Evolutionary conservation across 108 stramenopile genomes (phyloP).

Genomic region (Cylindrotheca closterium): DNA sequence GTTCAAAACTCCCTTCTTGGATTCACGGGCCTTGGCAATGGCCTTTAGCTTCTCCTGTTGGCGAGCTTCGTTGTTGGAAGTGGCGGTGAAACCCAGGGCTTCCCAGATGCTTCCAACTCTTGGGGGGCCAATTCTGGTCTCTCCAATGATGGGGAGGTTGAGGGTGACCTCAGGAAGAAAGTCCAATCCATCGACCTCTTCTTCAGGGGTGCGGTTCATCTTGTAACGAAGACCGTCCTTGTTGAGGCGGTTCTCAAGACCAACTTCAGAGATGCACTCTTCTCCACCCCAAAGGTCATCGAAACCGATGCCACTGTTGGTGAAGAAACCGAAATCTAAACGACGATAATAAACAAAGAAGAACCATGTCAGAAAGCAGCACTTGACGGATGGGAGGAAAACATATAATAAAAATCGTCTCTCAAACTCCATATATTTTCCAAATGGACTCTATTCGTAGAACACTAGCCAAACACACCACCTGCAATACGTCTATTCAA

Average conservation of each 20-base stretch:
- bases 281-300: conserved; percentile 75
- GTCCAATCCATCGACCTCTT: conserved; percentile 66
- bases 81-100: conserved; percentile 88
- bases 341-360: background rate
- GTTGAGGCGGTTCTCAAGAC: conserved; percentile 72
- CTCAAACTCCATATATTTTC: background rate
- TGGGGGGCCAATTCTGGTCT: conserved; percentile 87
- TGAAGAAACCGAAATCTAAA: conserved; percentile 82
- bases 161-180: conserved; percentile 73
- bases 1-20: conserved; percentile 62
- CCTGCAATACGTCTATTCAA: background rate
- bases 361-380: background rate
- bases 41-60: conserved; percentile 84
- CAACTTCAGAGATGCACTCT: conserved; percentile 76
- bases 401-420: background rate
- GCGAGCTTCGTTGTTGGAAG: conserved; percentile 86
- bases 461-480: background rate
- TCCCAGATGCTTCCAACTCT: conserved; percentile 86
- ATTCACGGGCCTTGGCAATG: conserved; percentile 72
- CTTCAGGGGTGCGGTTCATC: conserved; percentile 80
- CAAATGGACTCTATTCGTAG: background rate
- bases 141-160: conserved; percentile 81
- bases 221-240: conserved; percentile 87
- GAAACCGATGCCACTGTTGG: conserved; percentile 64
- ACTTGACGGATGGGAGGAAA: background rate